Base-by-base conservation (phyloP, 163 green algal species). In the Prototheca wickerhamii region DNA sequence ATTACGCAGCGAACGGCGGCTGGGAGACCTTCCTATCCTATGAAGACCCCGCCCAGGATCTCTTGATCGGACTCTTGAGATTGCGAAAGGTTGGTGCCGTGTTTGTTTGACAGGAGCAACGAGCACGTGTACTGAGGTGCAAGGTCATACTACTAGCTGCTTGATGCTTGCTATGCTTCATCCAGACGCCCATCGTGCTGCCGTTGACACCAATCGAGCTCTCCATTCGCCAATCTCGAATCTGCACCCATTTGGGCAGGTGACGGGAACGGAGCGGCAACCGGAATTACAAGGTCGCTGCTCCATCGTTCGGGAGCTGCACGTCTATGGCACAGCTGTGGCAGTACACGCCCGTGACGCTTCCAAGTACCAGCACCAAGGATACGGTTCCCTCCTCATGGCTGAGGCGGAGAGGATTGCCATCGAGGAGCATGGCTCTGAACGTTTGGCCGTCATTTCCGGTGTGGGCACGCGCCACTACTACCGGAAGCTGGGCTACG, bases 21-120 rank as follows among this genome's bases (percentile, higher is more conserved):
- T 98, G 92, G 93, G 93, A 98, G 77, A 97, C 89, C 0, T 98
- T 98, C 70, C 77, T 98, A 58, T 68, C 88, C 2, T 98, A 97
- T 67, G 93, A 97, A 72, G 92, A 98, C 72, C 87, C 85, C 0
- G 30, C 2, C 31, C 84, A 96, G 79, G 92, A 98, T 76, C 94
- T 98, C 56, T 78, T 98, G 29, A 80, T 97, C 6, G 93, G 90
- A 3, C 82, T 98, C 61, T 82, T 98, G 64, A 76, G 93, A 23
- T 71, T 96, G 70, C 78, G 89, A 10, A 86, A 87, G 62, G 71
- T 77, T 28, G 46, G n/a, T 54, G 46, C 6, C 46, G 26, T 54
- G 10, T 25, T 18, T 54, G 12, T 15, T 15, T n/a, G n/a, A n/a
- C n/a, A n/a, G n/a, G n/a, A n/a, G n/a, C n/a, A n/a, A n/a, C n/a